Evolutionary conservation across 2,329 filamentous ascomycete genomes (phyloP), one percentile per base, ranked within the genome.

Genomic region (Paecilomyces sp.): DNA sequence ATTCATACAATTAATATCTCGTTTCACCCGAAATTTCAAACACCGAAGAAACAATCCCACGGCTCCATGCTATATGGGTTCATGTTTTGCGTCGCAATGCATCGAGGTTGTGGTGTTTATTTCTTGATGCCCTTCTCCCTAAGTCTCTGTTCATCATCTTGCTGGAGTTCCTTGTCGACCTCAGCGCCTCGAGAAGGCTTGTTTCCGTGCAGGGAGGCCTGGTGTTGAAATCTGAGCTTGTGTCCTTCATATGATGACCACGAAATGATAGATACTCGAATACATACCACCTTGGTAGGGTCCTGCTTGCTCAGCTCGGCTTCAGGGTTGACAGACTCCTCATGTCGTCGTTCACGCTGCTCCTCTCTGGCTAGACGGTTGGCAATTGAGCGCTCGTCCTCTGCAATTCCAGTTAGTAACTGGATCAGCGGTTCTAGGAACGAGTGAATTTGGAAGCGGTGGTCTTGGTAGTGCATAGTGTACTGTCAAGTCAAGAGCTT

Each of bases 131-230:
- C 76, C 69, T 79, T 81, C 68, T 80, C 76, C 28, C 67, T 68
- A 52, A 81, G 59, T 47, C 74, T 71, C 66, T 73, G 70, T 62
- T 77, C 76, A 62, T 80, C 78, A 2, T 79, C 77, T 12, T 70
- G 67, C 64, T 75, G 66, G 18, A 80, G 67, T 56, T 78, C 74
- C 31, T 74, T 75, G 63, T 81, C 79, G 58, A 81, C 74, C 70
- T 79, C 62, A 12, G 79, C 78, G 18, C 79, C 79, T 62, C 74
- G 76, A 7, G 76, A 79, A 5, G 79, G 79, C 52, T 74, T 64
- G 61, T 80, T 76, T 57, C 79, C 79, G 59, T 81, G 79, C 58
- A 76, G 58, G 59, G 62, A 70, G 3, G 79, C 79, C 77, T 80
- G 34, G 8, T 47, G 5, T 18, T 6, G 41, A 8, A 3, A 47